phyloP scores from a whole-genome alignment of 805 yeast species.

The Ogataea zsoltii region DNA sequence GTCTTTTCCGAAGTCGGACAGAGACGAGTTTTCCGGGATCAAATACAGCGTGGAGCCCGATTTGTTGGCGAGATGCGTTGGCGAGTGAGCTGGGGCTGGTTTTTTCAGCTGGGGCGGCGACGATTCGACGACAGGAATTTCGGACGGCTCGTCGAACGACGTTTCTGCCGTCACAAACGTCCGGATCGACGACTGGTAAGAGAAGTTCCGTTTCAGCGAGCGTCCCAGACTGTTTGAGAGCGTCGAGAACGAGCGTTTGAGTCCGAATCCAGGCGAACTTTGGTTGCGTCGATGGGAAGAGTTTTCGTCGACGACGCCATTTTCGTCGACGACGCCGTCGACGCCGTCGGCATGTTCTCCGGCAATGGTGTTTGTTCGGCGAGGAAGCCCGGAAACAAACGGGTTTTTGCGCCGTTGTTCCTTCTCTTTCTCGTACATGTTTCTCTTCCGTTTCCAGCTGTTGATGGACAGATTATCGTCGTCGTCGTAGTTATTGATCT shows the following conservation, averaged over 20 bases:
- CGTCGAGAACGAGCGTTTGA: constrained; percentile 32
- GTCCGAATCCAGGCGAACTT: constrained; percentile 17
- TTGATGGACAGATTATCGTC: constrained; percentile 49
- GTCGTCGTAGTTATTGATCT: constrained; percentile 34
- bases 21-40: constrained; percentile 29
- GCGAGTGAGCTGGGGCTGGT: constrained; percentile 7
- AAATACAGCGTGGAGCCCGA: constrained; percentile 27
- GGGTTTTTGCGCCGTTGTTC: constrained; percentile 13
- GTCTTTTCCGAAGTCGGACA: constrained; percentile 14
- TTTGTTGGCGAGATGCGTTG: constrained; percentile 4
- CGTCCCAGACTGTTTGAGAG: constrained; percentile 28
- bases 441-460: constrained; percentile 54
- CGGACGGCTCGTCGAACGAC: constrained; percentile 13
- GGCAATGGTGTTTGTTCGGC: constrained; percentile 7
- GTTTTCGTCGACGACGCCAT: no score
- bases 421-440: constrained; percentile 38
- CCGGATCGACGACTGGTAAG: constrained; percentile 32
- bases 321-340: no score
- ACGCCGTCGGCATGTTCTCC: background rate
- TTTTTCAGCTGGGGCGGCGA: constrained; percentile 4
- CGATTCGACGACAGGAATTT: no score
- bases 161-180: constrained; percentile 30
- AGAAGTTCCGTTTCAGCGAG: constrained; percentile 29
- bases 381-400: constrained; percentile 4
- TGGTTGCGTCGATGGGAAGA: constrained; percentile 7